Percentiles rank a stretch among this genome's conserved stretches.
These are phyloP conservation scores for Mortierella sp. DNA, from an alignment of 371 early-diverging fungal species.

Conservation along the genomic window DNA sequence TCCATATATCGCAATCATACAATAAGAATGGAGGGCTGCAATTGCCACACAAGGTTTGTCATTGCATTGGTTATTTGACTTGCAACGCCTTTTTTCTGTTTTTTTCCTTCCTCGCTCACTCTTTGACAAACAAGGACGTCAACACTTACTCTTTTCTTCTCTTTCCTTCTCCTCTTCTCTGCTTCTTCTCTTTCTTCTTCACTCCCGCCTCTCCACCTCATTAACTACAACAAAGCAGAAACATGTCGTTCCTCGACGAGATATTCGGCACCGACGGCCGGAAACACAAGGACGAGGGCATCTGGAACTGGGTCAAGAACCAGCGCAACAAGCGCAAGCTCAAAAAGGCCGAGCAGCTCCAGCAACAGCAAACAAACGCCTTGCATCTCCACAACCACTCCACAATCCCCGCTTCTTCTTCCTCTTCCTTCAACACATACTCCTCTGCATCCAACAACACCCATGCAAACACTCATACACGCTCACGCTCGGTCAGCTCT, in stretches of 20 bases:
- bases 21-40: slow-evolving; percentile 17
- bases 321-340: slow-evolving; percentile 19
- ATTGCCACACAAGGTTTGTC: slow-evolving; percentile 16
- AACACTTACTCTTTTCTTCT: not conserved
- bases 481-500: slow-evolving; percentile 8
- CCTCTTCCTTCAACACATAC: not conserved
- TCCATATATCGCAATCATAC: not conserved
- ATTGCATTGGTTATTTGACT: not conserved
- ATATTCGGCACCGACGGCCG: slow-evolving; percentile 53
- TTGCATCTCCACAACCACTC: not conserved
- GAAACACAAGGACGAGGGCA: slow-evolving; percentile 45
- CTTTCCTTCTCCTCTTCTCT: not conserved
- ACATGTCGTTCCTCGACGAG: slow-evolving; percentile 43
- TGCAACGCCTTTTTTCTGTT: not conserved
- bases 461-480: not conserved
- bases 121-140: not conserved
- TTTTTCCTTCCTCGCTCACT: not conserved
- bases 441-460: not conserved
- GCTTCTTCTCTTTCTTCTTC: not conserved
- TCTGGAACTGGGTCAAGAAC: slow-evolving; percentile 51
- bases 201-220: not conserved
- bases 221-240: slow-evolving; percentile 4
- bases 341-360: slow-evolving; percentile 11
- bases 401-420: not conserved
- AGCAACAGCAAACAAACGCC: not conserved